A percentile compares a stretch with the other conserved stretches of the same genome.
These are phyloP conservation scores for Heracleum sosnowskyi DNA, from an alignment of 129 eudicot genomes.

Conservation along the genomic window DNA sequence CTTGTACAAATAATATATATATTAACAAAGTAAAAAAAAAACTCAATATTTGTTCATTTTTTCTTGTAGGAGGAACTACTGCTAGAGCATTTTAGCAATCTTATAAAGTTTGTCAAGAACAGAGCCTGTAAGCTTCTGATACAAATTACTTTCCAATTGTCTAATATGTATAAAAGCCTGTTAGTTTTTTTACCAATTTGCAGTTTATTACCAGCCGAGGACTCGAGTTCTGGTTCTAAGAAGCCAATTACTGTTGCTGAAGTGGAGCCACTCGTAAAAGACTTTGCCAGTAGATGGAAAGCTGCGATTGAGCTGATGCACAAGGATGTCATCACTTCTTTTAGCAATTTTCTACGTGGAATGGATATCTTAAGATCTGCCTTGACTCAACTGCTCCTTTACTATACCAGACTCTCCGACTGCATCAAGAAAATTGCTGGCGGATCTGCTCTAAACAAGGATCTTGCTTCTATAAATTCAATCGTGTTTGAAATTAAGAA, in stretches of 20 bases:
- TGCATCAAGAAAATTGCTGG: no score
- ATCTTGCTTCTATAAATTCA: no score
- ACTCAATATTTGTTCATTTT: no score
- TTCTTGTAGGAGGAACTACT: no score
- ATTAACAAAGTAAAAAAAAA: no score
- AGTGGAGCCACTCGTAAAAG: conserved; percentile 88
- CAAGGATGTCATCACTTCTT: conserved; percentile 82
- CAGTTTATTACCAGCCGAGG: conserved; percentile 52
- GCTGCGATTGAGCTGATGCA: conserved; percentile 93
- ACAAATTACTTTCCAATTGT: background rate
- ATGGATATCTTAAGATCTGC: no score
- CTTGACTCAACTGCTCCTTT: conserved; percentile 79
- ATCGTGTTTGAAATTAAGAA: no score
- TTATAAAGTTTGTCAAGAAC: no score
- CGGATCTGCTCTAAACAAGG: no score
- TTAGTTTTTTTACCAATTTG: conserved; percentile 4
- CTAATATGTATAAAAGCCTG: background rate
- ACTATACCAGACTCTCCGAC: conserved; percentile 85
- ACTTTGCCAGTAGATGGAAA: conserved; percentile 92
- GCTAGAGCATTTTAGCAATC: no score
- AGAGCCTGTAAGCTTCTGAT: no score
- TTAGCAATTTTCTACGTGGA: conserved; percentile 92
- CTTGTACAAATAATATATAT: no score
- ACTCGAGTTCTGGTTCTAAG: conserved; percentile 49
- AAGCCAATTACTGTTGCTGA: conserved; percentile 54